A percentile compares a stretch with the other conserved stretches of the same genome.
These are phyloP conservation scores for Penicillium palitans DNA, from an alignment of 2,329 filamentous ascomycete species.

Conservation along the genomic window DNA sequence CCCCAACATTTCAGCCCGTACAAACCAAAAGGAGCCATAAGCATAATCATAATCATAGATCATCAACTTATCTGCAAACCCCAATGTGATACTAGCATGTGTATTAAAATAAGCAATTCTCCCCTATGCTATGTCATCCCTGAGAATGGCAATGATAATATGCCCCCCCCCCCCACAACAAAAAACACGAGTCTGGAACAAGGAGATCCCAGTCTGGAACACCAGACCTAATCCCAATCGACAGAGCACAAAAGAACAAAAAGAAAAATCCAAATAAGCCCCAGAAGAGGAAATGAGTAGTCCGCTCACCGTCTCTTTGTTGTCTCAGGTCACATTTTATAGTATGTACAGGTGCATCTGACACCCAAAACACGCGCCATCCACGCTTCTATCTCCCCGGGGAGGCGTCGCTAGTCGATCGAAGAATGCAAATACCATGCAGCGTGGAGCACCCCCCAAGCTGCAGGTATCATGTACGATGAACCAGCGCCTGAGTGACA, in stretches of 20 bases:
- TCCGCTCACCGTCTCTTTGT: slow-evolving; percentile 10
- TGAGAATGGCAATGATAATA: background rate
- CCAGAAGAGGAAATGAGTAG: background rate
- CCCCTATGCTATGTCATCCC: background rate
- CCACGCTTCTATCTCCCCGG: slow-evolving; percentile 9
- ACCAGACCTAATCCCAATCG: background rate
- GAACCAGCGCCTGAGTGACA: background rate
- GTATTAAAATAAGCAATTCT: background rate
- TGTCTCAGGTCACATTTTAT: slow-evolving; percentile 3
- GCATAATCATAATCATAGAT: background rate
- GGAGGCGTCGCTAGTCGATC: slow-evolving; percentile 5
- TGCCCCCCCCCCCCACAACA: no score
- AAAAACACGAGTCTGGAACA: background rate
- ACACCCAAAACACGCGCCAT: background rate
- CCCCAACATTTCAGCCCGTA: background rate
- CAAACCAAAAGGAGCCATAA: background rate
- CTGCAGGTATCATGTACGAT: slow-evolving; percentile 8
- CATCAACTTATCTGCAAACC: background rate
- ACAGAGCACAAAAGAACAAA: background rate
- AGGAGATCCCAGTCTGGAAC: background rate
- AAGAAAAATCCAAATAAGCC: background rate
- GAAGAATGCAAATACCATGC: slow-evolving; percentile 5
- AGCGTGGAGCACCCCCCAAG: background rate
- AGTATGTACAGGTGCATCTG: background rate
- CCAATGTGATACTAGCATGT: background rate